phyloP scores from a whole-genome alignment of 192 early-diverging fungal species.

The Spinellus fusiger region DNA sequence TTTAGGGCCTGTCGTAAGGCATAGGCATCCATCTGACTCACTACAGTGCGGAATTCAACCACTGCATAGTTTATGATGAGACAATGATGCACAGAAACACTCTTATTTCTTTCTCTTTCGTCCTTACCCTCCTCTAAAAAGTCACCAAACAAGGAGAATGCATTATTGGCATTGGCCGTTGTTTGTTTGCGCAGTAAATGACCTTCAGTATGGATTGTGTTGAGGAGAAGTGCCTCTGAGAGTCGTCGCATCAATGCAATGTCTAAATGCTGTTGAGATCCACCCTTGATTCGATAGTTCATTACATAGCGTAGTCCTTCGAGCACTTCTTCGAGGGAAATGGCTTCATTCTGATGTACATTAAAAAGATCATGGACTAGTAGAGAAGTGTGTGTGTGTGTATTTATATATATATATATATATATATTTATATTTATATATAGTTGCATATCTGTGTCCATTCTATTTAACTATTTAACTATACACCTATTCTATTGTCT shows the following conservation, averaged over 20 bases:
- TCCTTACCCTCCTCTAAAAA: constrained; percentile 76
- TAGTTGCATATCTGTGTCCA: no score
- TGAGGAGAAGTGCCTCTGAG: constrained; percentile 76
- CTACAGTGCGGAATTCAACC: constrained; percentile 80
- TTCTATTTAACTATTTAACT: neutral
- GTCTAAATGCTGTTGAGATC: constrained; percentile 79
- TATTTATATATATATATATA: constrained; percentile 1
- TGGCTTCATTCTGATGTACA: constrained; percentile 55
- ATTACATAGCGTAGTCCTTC: constrained; percentile 89
- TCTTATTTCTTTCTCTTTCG: neutral
- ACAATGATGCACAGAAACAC: neutral
- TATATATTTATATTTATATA: neutral
- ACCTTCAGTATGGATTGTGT: constrained; percentile 62
- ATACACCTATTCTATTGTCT: neutral
- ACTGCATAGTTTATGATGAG: constrained; percentile 36
- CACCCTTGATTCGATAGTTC: constrained; percentile 85
- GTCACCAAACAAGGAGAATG: constrained; percentile 92
- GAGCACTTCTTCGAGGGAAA: constrained; percentile 76
- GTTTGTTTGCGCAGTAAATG: constrained; percentile 53
- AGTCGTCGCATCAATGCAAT: constrained; percentile 78
- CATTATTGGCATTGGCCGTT: constrained; percentile 75
- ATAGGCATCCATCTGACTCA: constrained; percentile 67
- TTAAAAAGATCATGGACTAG: constrained; percentile 80
- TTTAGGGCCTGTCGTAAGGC: constrained; percentile 76
- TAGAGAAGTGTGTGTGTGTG: no score